Evolutionary conservation across 140 eudicot genomes (phyloP), one percentile per base, ranked within the genome.

Genomic region (Cichorium intybus): DNA sequence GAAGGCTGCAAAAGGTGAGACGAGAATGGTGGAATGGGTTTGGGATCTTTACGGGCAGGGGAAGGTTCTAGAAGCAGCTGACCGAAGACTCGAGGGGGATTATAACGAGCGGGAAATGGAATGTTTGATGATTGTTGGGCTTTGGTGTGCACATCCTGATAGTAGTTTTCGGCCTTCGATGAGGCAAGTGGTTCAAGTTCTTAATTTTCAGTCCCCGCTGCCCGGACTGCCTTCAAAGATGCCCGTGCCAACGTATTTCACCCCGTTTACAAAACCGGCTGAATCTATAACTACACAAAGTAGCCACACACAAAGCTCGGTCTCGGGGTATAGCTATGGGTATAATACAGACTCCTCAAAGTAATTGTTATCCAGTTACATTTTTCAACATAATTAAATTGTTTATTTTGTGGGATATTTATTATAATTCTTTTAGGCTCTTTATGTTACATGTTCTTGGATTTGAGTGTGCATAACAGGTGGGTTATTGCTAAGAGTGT

Each of bases 141-240:
- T 80, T 6, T 80, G 85, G 79, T 80, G 85, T 31, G 82, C 65
- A 7, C 77, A 81, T 65, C 86, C 86, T 10, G 82, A 81, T 34
- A 43, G 69, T 46, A 58, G 48, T 11, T 21, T 62, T 20, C 69
- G 80, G 11, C 82, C 86, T 21, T 67, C 71, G 3, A 77, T 81
- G 29, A 76, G 68, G 64, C 80, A 81, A 51, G 86, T 69, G 1
- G 37, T 81, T 57, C 80, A 64, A 5, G 82, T 77, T 45, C 80
- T 81, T 62, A 73, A 68, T 59, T 50, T 72, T 57, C 80, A 81
- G 39, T 69, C 77, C 18, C 52, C 77, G 11, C 21, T 72, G 68
- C 86, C 86, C 41, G 11, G 1, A 58, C 70, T 76, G 56, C 86
- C 86, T 2, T 14, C 34, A 58, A 72, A 63, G 61, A 72, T 76